Conservation (phyloP, 2,329 filamentous ascomycete genomes). For the Aspergillus japonicus region DNA sequence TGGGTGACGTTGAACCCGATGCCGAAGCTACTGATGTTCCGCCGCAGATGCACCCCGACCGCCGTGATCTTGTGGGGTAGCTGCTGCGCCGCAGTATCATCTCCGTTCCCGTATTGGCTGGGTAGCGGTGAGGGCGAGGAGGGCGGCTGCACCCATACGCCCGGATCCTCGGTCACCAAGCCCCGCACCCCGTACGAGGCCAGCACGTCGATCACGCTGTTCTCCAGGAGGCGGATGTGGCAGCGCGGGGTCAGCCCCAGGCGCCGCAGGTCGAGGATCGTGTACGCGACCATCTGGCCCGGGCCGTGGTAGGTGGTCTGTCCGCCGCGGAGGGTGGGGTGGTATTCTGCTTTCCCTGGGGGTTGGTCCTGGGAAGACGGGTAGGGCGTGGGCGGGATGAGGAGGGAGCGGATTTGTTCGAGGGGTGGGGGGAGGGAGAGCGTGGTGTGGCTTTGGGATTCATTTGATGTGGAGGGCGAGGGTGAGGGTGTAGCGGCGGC, state of each 20-base stretch:
- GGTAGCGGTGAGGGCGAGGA: too few species aligned
- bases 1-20: slow-evolving; percentile 63
- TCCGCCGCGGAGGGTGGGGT: slow-evolving; percentile 76
- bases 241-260: slow-evolving; percentile 67
- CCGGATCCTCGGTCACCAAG: slow-evolving; percentile 71
- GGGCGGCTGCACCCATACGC: slow-evolving; percentile 68
- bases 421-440: slow-evolving; percentile 39
- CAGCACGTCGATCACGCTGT: slow-evolving; percentile 68
- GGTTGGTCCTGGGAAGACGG: neutral
- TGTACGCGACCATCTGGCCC: slow-evolving; percentile 89
- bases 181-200: slow-evolving; percentile 59
- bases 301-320: slow-evolving; percentile 95
- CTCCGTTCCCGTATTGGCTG: too few species aligned
- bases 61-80: slow-evolving; percentile 72
- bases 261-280: slow-evolving; percentile 75
- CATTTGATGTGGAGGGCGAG: neutral
- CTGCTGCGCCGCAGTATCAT: too few species aligned
- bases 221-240: slow-evolving; percentile 78
- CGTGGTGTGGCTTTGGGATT: slow-evolving; percentile 17
- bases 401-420: slow-evolving; percentile 38
- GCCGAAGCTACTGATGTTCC: slow-evolving; percentile 81
- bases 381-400: slow-evolving; percentile 23
- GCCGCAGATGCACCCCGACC: slow-evolving; percentile 83
- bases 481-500: neutral
- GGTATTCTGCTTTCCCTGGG: slow-evolving; percentile 55